Percentiles rank a stretch among this genome's conserved stretches.
phyloP scores from a whole-genome alignment of 2,329 filamentous ascomycete genomes.

The Macroventuria anomochaeta region DNA sequence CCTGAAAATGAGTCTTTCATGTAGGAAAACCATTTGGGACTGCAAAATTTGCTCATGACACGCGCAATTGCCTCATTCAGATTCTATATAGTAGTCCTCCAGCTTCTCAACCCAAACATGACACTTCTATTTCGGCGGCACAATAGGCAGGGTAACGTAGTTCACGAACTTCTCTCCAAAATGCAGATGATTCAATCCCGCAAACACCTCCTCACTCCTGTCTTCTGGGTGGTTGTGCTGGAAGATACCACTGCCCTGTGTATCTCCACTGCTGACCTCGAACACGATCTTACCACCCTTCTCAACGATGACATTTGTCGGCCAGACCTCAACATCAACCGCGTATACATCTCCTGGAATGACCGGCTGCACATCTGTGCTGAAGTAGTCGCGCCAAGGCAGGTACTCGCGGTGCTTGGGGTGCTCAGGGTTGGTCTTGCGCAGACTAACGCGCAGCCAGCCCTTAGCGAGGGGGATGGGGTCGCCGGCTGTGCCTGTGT shows the following conservation, averaged over 20 bases:
- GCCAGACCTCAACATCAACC: slow-evolving; percentile 70
- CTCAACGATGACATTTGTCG: slow-evolving; percentile 65
- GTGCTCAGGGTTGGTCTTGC: slow-evolving; percentile 60
- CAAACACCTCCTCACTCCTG: slow-evolving; percentile 51
- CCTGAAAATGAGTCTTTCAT: no score
- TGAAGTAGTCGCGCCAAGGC: slow-evolving; percentile 65
- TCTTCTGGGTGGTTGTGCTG: slow-evolving; percentile 60
- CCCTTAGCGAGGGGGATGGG: slow-evolving; percentile 68
- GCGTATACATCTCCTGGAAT: slow-evolving; percentile 62
- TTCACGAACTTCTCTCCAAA: slow-evolving; percentile 59
- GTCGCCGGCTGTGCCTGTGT: slow-evolving; percentile 71
- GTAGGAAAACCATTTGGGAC: no score
- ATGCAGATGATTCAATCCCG: slow-evolving; percentile 61
- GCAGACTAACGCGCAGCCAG: slow-evolving; percentile 66
- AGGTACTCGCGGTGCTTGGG: slow-evolving; percentile 61
- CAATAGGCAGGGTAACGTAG: slow-evolving; percentile 61
- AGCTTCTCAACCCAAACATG: not conserved
- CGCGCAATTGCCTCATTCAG: no score
- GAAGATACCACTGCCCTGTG: slow-evolving; percentile 66
- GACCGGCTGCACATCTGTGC: slow-evolving; percentile 60
- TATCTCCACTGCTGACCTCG: slow-evolving; percentile 62
- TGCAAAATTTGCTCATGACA: no score
- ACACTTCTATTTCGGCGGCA: slow-evolving; percentile 51
- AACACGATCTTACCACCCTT: slow-evolving; percentile 62
- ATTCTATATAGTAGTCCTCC: no score